A percentile compares a stretch with the other conserved stretches of the same genome.
Evolutionary conservation across 768 basidiomycete species (phyloP).

Genomic region (Leccinellum luteum): DNA sequence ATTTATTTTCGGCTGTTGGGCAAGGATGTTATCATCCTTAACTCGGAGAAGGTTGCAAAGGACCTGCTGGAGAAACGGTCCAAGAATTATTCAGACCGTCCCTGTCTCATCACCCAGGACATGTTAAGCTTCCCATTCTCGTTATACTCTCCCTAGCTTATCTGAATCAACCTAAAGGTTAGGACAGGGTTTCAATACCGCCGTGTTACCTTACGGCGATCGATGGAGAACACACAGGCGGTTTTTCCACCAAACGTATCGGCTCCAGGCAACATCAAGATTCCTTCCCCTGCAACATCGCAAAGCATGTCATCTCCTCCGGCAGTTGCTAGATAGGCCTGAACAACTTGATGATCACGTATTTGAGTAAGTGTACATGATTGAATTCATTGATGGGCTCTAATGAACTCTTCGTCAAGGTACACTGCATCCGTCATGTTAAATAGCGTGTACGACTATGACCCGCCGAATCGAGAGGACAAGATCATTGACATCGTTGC

Average conservation of each 20-base stretch:
- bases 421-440: neutral
- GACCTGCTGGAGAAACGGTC: neutral
- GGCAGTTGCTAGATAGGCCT: neutral
- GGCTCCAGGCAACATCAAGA: neutral
- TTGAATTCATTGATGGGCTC: neutral
- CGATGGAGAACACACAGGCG: neutral
- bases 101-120: neutral
- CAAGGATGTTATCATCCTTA: neutral
- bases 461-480: neutral
- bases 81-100: neutral
- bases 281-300: neutral
- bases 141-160: neutral
- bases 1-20: neutral
- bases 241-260: neutral
- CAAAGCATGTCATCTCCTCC: neutral
- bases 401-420: neutral
- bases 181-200: neutral
- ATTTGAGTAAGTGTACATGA: neutral
- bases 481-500: neutral
- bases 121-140: neutral
- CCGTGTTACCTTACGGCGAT: neutral
- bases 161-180: neutral
- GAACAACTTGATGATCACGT: neutral
- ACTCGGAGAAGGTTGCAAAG: neutral
- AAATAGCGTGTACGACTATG: constrained; percentile 9